Percentiles rank a stretch among this genome's conserved stretches.
Conservation (phyloP, 2,329 filamentous ascomycete species). For the Fusarium sp. region DNA sequence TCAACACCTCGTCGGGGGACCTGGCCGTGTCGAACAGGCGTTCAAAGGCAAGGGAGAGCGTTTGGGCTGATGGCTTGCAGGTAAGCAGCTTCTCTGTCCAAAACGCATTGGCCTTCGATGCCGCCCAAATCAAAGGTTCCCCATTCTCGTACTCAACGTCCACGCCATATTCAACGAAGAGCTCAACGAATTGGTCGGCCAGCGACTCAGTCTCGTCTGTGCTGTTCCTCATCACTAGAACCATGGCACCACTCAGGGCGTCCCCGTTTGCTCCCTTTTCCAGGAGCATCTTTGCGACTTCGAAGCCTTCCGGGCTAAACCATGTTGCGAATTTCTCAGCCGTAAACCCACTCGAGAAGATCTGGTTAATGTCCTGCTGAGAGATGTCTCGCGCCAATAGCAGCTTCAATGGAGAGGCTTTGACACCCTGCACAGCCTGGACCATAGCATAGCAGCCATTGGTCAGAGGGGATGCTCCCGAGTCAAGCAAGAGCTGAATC, state of each 20-base stretch:
- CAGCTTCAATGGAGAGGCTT: slow-evolving; percentile 55
- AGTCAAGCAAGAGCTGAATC: slow-evolving; percentile 60
- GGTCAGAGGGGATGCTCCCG: slow-evolving; percentile 64
- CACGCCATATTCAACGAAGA: slow-evolving; percentile 54
- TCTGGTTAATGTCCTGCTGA: slow-evolving; percentile 57
- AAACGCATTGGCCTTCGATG: slow-evolving; percentile 62
- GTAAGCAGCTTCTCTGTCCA: slow-evolving; percentile 64
- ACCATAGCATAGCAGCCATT: slow-evolving; percentile 66
- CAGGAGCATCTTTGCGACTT: slow-evolving; percentile 62
- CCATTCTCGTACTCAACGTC: slow-evolving; percentile 66
- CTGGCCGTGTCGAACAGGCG: slow-evolving; percentile 66
- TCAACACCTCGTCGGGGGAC: slow-evolving; percentile 62
- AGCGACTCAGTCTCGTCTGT: slow-evolving; percentile 54
- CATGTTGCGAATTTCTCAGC: slow-evolving; percentile 56
- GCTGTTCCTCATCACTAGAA: slow-evolving; percentile 59
- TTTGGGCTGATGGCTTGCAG: slow-evolving; percentile 61
- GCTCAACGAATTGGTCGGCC: slow-evolving; percentile 59
- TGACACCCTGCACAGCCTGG: slow-evolving; percentile 58
- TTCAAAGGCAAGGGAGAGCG: slow-evolving; percentile 66
- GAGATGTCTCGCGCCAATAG: slow-evolving; percentile 58
- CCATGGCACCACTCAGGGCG: slow-evolving; percentile 59
- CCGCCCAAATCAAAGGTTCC: slow-evolving; percentile 65
- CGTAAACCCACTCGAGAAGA: slow-evolving; percentile 60
- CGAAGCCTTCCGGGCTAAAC: slow-evolving; percentile 61
- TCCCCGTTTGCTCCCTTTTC: slow-evolving; percentile 62